Evolutionary conservation across 257 asterid species (phyloP).

Genomic region (Penstemon eatonii): DNA sequence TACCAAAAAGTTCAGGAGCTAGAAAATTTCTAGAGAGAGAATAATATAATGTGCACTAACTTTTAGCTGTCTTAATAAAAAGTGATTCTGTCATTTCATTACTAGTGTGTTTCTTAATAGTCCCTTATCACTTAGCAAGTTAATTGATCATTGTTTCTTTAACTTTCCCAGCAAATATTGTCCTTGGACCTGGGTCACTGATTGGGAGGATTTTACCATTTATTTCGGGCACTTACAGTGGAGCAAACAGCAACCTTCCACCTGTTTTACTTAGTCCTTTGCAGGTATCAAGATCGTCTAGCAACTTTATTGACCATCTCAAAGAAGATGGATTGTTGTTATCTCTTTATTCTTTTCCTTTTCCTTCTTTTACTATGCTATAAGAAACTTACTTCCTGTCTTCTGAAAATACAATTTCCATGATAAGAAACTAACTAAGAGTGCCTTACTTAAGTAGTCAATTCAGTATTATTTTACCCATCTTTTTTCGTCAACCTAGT

Average conservation of each 20-base stretch:
- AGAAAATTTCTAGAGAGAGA: background rate
- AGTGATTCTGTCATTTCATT: background rate
- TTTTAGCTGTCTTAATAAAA: background rate
- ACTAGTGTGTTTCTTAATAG: slow-evolving; percentile 14
- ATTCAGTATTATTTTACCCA: background rate
- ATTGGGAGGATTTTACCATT: slow-evolving; percentile 81
- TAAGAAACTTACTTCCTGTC: background rate
- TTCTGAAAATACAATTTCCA: background rate
- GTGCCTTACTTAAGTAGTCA: background rate
- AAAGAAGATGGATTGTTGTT: background rate
- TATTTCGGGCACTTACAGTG: slow-evolving; percentile 46
- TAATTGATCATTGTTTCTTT: slow-evolving; percentile 20
- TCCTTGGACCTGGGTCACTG: slow-evolving; percentile 75
- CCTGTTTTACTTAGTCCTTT: slow-evolving; percentile 77
- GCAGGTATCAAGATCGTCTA: slow-evolving; percentile 56
- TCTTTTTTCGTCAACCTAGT: background rate
- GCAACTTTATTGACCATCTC: slow-evolving; percentile 12
- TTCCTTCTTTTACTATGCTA: background rate
- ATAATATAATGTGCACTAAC: background rate
- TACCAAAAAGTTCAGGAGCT: slow-evolving; percentile 8
- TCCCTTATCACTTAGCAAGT: slow-evolving; percentile 12
- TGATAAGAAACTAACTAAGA: background rate
- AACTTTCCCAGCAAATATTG: slow-evolving; percentile 63
- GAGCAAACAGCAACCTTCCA: slow-evolving; percentile 37
- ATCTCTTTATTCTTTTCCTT: background rate